Evolutionary conservation across 164 flowering plant genomes (phyloP), one percentile per base, ranked within the genome.

Genomic region (Paratinospora sagittata): DNA sequence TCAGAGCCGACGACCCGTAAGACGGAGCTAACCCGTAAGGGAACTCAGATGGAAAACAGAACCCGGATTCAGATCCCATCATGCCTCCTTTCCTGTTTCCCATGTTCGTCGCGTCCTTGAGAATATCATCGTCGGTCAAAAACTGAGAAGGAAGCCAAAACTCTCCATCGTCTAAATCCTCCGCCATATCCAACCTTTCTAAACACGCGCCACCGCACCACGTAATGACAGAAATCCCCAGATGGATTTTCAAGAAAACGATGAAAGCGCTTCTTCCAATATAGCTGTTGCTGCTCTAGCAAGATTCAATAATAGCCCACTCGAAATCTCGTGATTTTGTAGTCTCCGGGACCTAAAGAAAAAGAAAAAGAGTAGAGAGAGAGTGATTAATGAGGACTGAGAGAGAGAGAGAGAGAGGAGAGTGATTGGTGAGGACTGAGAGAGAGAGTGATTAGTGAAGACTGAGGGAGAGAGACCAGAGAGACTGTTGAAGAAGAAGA

Each of bases 111-210:
- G 71, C 78, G 43, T 81, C 86, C 79, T 79, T 66, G 23, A 80
- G 61, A 1, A 75, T 27, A 37, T 81, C 87, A 37, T 84, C 86
- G 71, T 89, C 92, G 0, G 82, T 60, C 8, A 87, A 83, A 69
- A 87, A 86, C 79, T 84, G 71, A 0, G 89, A 74, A 9, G 91
- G 91, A 0, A 89, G 80, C 91, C 89, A 89, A 43, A 89, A 86
- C 88, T 83, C 91, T 6, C 82, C 87, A 68, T 84, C 88, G 37
- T 83, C 85, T 23, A 86, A 70, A 27, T 70, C 80, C 69, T 80
- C 80, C 0, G 84, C 91, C 94, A 87, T 86, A 37, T 5, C 52
- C 10, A 36, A 34, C 11, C 37, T 36, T 23, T 45, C 11, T 27
- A 68, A 13, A 7, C 24, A n/a, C 26, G 34, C 34, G 34, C 34